Percentiles rank a stretch among this genome's conserved stretches.
These are phyloP conservation scores for Phytophthora vignae DNA, from an alignment of 352 stramenopile genomes.

Conservation along the genomic window DNA sequence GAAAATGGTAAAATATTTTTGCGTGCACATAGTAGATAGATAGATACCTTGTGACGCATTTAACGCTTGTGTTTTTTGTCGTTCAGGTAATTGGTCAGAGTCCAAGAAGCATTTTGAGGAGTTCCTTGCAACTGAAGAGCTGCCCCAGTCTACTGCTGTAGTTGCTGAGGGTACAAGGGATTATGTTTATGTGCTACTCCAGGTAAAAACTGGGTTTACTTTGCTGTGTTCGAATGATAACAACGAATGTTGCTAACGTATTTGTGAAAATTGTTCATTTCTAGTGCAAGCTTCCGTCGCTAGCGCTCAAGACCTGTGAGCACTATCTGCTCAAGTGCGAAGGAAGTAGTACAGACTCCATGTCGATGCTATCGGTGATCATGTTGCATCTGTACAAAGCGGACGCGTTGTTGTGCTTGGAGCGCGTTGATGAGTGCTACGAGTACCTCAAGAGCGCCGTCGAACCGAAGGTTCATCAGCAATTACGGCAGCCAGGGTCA, in stretches of 20 bases:
- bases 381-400: conserved; percentile 71
- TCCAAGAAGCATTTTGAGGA: conserved; percentile 56
- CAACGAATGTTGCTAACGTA: not conserved
- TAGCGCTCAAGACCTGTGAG: conserved; percentile 60
- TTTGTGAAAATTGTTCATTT: not conserved
- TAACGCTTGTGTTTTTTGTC: not conserved
- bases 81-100: conserved; percentile 43
- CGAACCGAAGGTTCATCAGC: conserved; percentile 37
- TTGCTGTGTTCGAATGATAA: conserved; percentile 1
- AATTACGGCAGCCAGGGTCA: conserved; percentile 8
- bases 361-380: conserved; percentile 8
- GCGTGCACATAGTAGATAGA: not conserved
- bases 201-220: conserved; percentile 36
- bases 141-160: not conserved
- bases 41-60: not conserved
- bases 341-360: not conserved
- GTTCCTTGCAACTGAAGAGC: conserved; percentile 19
- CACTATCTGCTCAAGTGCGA: conserved; percentile 28
- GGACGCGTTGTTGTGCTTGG: conserved; percentile 79
- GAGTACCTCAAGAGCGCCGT: conserved; percentile 46
- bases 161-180: conserved; percentile 32
- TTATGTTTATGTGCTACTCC: conserved; percentile 73
- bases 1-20: conserved; percentile 47
- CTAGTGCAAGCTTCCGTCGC: conserved; percentile 57
- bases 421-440: conserved; percentile 69